phyloP scores from a whole-genome alignment of 352 stramenopile genomes.

The Phytophthora fragariaefolia region DNA sequence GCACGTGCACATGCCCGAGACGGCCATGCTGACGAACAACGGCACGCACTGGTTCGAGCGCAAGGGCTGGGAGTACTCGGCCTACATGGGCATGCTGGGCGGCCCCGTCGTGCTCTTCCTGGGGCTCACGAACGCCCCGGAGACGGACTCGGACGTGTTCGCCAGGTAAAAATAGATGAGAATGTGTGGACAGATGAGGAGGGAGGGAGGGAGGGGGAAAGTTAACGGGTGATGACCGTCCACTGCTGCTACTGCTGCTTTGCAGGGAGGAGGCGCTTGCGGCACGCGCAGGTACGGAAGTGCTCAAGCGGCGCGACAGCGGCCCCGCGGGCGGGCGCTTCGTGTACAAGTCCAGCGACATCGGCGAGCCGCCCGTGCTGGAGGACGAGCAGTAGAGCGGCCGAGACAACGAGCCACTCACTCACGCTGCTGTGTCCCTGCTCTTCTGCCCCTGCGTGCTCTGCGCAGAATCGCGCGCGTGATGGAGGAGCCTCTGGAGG shows the following conservation, averaged over 20 bases:
- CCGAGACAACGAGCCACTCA: neutral
- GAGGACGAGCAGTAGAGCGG: slow-evolving; percentile 42
- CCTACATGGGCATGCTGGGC: slow-evolving; percentile 77
- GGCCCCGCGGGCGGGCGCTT: slow-evolving; percentile 53
- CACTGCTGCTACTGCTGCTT: neutral
- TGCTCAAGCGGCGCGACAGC: slow-evolving; percentile 55
- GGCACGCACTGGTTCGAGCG: slow-evolving; percentile 79
- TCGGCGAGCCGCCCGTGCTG: slow-evolving; percentile 69
- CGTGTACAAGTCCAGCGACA: slow-evolving; percentile 47
- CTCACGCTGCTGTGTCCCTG: slow-evolving; percentile 23
- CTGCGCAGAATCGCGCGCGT: slow-evolving; percentile 17
- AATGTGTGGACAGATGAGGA: too few relatives aligned
- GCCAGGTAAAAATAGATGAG: slow-evolving; percentile 49
- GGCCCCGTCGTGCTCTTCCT: slow-evolving; percentile 78
- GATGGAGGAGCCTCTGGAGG: too few relatives aligned
- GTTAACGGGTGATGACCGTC: too few relatives aligned
- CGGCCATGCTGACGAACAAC: slow-evolving; percentile 88
- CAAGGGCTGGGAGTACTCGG: slow-evolving; percentile 88
- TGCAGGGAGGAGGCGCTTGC: slow-evolving; percentile 66
- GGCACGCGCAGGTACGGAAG: slow-evolving; percentile 56
- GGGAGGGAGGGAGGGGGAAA: too few relatives aligned
- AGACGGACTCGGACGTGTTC: slow-evolving; percentile 87
- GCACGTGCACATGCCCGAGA: slow-evolving; percentile 86
- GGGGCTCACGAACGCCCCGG: slow-evolving; percentile 77
- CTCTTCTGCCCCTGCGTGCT: neutral